These are phyloP conservation scores for Cercospora sp. DNA, from an alignment of 2,329 filamentous ascomycete genomes.

Conservation along the genomic window DNA sequence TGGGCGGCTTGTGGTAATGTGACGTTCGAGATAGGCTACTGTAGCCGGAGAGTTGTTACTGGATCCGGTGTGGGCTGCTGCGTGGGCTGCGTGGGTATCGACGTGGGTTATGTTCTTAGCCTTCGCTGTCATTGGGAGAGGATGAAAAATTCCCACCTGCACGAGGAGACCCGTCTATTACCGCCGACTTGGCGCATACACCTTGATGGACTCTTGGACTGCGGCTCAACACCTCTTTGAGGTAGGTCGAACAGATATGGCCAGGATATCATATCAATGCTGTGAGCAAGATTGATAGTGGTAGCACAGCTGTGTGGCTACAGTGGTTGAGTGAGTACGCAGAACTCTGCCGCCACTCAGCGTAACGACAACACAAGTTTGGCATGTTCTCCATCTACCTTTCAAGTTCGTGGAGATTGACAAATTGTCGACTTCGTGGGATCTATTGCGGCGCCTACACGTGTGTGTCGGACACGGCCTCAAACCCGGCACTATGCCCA, in stretches of 20 bases:
- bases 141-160: slow-evolving; percentile 2
- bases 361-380: background rate
- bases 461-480: background rate
- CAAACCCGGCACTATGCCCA: slow-evolving; percentile 23
- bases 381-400: background rate
- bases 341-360: background rate
- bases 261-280: background rate
- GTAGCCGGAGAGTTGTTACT: background rate
- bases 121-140: background rate
- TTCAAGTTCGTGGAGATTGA: background rate
- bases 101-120: slow-evolving; percentile 11
- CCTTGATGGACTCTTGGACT: slow-evolving; percentile 7
- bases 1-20: background rate
- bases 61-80: background rate
- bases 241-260: background rate
- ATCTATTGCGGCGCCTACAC: background rate
- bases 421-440: background rate
- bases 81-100: slow-evolving; percentile 8
- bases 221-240: slow-evolving; percentile 4
- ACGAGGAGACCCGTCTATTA: background rate
- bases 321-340: background rate
- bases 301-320: background rate
- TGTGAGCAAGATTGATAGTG: background rate
- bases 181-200: slow-evolving; percentile 7
- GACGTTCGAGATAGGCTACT: background rate